Base-by-base conservation (phyloP, 176 grass and related monocot genomes). In the Avena atlantica region DNA sequence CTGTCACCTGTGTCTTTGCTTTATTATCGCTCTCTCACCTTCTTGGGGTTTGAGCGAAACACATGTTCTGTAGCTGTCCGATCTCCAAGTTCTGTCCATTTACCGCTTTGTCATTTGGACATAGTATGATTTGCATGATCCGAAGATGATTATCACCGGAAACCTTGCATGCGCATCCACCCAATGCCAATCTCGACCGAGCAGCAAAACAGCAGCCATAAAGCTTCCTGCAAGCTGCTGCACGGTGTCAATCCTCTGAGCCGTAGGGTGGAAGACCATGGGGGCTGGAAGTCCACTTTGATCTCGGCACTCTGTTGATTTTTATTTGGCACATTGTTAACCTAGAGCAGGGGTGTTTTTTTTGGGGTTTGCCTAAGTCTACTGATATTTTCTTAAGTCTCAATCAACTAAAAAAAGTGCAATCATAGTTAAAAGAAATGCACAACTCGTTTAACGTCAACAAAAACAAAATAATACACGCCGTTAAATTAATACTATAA, bases 101-200 rank as follows among this genome's bases (percentile, higher is more conserved):
- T 73, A 85, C 24, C 9, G 45, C 47, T 25, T 6, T 25, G 36
- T 80, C 37, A 76, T 71, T 77, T 84, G 24, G 78, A 49, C 69
- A 76, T 15, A 19, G 11, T 29, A 31, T 31, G 59, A 19, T 57
- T 61, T 50, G 78, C 19, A 42, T 63, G 71, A 78, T 90, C 71
- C 61, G 31, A 82, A 86, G 61, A 72, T 50, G 83, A 81, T 81
- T 23, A 58, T 63, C n/a, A 65, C 55, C 37, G 9, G 45, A 47
- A 9, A 47, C 9, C 45, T 21, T 55, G 80, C 20, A 12, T 55
- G 8, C 56, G 57, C 31, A 51, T 58, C 31, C 31, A 31, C 31
- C 31, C 47, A 65, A 47, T 76, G 45, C 40, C 19, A 83, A 67
- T 37, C 6, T 56, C 25, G 17, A 65, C 20, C 1, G 3, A 16